These are phyloP conservation scores for Pleurotus eryngii DNA, from an alignment of 768 basidiomycete species.

Conservation along the genomic window DNA sequence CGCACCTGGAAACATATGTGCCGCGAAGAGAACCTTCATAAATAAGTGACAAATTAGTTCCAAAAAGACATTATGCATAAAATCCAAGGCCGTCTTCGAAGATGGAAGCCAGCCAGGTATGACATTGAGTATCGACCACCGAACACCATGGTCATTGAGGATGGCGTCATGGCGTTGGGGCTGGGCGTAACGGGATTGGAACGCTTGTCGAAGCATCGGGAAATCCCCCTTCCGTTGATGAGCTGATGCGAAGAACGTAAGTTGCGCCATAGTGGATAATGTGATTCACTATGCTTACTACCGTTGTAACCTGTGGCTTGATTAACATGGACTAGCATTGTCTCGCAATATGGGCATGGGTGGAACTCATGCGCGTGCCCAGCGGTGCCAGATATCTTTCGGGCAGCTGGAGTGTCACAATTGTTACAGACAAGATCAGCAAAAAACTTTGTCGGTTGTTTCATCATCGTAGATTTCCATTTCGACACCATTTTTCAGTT, in stretches of 20 bases:
- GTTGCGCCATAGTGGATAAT: background rate
- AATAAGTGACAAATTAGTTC: conserved; percentile 20
- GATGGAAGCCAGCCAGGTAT: conserved; percentile 26
- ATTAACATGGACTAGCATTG: conserved; percentile 18
- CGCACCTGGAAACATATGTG: conserved; percentile 21
- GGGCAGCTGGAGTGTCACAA: conserved; percentile 25
- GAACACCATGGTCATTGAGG: conserved; percentile 17
- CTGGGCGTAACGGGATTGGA: conserved; percentile 8
- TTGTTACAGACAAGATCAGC: conserved; percentile 21
- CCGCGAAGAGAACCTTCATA: conserved; percentile 16
- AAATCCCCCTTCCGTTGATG: conserved; percentile 13
- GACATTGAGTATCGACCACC: conserved; percentile 19
- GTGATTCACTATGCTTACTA: background rate
- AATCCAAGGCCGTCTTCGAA: conserved; percentile 21
- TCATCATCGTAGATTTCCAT: conserved; percentile 21
- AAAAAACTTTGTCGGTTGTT: conserved; percentile 13
- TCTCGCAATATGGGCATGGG: conserved; percentile 24
- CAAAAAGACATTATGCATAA: conserved; percentile 29
- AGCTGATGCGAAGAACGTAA: background rate
- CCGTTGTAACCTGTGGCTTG: conserved; percentile 10
- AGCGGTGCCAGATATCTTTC: conserved; percentile 21
- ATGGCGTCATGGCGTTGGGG: conserved; percentile 12
- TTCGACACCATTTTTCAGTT: conserved; percentile 21
- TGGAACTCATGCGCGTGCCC: conserved; percentile 22
- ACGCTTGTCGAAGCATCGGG: conserved; percentile 12